A percentile compares a stretch with the other conserved stretches of the same genome.
Evolutionary conservation across 345 rosid genomes (phyloP).

Genomic region (Anacardium occidentale): DNA sequence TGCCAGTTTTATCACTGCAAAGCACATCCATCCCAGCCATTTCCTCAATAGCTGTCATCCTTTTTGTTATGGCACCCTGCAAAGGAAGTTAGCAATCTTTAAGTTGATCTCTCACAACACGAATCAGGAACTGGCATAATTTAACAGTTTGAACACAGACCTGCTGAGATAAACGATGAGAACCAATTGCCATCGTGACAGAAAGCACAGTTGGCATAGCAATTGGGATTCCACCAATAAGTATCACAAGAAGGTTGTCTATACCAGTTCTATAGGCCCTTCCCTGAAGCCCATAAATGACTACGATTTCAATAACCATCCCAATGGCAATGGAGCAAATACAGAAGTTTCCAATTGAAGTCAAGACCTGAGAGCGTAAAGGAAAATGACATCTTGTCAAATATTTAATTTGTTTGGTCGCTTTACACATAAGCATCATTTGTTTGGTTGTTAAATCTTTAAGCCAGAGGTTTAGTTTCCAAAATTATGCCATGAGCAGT

Average conservation of each 20-base stretch:
- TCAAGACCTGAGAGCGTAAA: conserved; percentile 55
- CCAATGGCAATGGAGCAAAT: conserved; percentile 90
- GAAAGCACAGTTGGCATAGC: conserved; percentile 99
- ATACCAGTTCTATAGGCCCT: too few relatives aligned
- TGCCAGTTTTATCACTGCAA: conserved; percentile 95
- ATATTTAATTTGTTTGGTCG: too few relatives aligned
- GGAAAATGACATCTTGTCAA: conserved; percentile 3
- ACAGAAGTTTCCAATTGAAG: conserved; percentile 93
- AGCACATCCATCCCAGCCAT: conserved; percentile 99
- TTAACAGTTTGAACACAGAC: background rate
- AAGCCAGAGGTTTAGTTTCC: background rate
- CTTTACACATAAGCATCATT: background rate
- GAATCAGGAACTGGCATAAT: background rate
- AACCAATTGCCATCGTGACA: conserved; percentile 93
- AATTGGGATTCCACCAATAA: conserved; percentile 96
- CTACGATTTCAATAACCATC: conserved; percentile 66
- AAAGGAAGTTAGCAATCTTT: background rate
- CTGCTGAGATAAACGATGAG: conserved; percentile 49
- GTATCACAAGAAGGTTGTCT: conserved; percentile 73
- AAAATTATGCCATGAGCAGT: background rate
- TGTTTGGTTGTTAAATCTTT: background rate
- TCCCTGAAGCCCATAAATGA: conserved; percentile 24
- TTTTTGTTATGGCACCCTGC: conserved; percentile 88
- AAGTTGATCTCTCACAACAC: conserved; percentile 5
- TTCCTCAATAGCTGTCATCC: conserved; percentile 98